Evolutionary conservation across 352 stramenopile genomes (phyloP), one percentile per base, ranked within the genome.

Genomic region (Pythium sukuiense): DNA sequence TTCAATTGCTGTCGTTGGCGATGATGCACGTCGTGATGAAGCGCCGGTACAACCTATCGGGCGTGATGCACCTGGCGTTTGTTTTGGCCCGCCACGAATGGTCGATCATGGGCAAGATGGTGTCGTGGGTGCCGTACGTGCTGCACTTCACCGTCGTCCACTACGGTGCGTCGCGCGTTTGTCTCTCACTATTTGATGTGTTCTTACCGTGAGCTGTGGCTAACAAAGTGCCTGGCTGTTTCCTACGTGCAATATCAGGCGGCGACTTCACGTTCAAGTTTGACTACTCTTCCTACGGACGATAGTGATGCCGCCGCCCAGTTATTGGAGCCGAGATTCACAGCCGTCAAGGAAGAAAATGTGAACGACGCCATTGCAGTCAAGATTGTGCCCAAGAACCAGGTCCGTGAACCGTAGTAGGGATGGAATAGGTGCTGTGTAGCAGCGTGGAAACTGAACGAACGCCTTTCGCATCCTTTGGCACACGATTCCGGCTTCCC

Each of bases 61-160:
- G 56, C 2, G 33, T 48, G 16, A 27, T 49, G 35, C 64, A 67
- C 8, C 46, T 71, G 7, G 32, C 64, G 12, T 71, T 71, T 41
- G 29, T 67, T 1, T 43, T 71, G 11, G 64, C 67, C 35, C 58
- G 49, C 5, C 64, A 71, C 35, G 9, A 20, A 2, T 12, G 20
- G 14, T 55, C 50, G 9, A 67, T 67, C 39, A 39, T 66, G 18
- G 64, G 64, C 26, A 65, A 67, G 54, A 32, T 71, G 29, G 29
- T 67, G 7, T 37, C 55, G 16, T 71, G 64, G 64, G 41, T 59
- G 24, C 52, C 64, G 9, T 45, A 62, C 26, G 49, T 71, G 20
- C 24, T 67, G 8, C 52, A 56, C 29, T 71, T 71, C 16, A 57
- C 64, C 18, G 18, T 61, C 20, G 37, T 67, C 16, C 64, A 71